Conservation (phyloP, 768 basidiomycete genomes). For the Glaciozyma martinii region DNA sequence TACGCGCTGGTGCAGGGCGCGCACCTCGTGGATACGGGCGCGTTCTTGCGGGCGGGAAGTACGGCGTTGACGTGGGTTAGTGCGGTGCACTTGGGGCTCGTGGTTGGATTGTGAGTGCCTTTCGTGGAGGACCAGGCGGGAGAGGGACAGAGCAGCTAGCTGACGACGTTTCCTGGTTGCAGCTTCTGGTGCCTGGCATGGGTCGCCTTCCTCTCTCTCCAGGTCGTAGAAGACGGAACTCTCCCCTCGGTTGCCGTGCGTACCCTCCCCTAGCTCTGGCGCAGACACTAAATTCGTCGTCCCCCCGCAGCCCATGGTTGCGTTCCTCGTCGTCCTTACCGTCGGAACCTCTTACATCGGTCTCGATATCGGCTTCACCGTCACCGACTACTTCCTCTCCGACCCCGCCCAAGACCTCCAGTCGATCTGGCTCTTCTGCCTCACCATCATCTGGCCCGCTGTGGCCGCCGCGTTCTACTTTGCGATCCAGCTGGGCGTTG, state of each 20-base stretch:
- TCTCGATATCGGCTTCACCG: slow-evolving; percentile 65
- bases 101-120: slow-evolving; percentile 4
- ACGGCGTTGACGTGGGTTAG: slow-evolving; percentile 18
- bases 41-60: slow-evolving; percentile 15
- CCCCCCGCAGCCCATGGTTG: slow-evolving; percentile 9
- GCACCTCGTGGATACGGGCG: slow-evolving; percentile 32
- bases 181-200: slow-evolving; percentile 31
- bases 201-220: slow-evolving; percentile 42
- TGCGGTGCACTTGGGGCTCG: slow-evolving; percentile 5
- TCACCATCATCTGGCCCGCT: slow-evolving; percentile 71
- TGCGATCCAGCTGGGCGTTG: slow-evolving; percentile 68
- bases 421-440: slow-evolving; percentile 67
- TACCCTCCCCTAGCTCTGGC: not conserved
- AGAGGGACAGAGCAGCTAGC: not conserved
- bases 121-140: not conserved
- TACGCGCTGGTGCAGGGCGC: slow-evolving; percentile 32
- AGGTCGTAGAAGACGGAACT: slow-evolving; percentile 86
- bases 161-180: not conserved
- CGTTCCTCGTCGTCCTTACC: slow-evolving; percentile 44
- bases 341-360: slow-evolving; percentile 70
- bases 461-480: slow-evolving; percentile 61
- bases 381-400: slow-evolving; percentile 53
- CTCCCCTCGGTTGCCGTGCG: slow-evolving; percentile 40
- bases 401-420: slow-evolving; percentile 51
- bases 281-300: not conserved